Percentiles rank a stretch among this genome's conserved stretches.
These are phyloP conservation scores for Eucalyptus polybractea DNA, from an alignment of 345 rosid genomes.

Conservation along the genomic window DNA sequence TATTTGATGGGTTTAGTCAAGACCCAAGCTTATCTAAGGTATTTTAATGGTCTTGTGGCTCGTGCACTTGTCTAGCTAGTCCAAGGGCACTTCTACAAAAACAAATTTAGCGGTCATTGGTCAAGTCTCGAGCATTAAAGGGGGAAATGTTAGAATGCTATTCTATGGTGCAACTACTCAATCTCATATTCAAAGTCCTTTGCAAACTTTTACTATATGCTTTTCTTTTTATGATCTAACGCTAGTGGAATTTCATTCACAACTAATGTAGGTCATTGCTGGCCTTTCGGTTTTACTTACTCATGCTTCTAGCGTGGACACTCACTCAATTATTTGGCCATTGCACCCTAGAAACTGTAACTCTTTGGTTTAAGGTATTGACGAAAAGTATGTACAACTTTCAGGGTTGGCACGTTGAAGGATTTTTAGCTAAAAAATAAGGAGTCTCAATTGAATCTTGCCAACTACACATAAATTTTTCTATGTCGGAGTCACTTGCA, in stretches of 20 bases:
- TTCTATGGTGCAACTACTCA: background rate
- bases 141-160: background rate
- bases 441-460: background rate
- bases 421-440: background rate
- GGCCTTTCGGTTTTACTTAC: background rate
- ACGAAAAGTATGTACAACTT: background rate
- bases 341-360: background rate
- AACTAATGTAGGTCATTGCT: background rate
- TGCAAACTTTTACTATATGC: background rate
- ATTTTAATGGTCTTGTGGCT: background rate
- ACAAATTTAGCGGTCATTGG: background rate
- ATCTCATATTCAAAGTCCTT: background rate
- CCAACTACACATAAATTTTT: background rate
- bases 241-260: background rate
- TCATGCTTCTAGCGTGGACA: background rate
- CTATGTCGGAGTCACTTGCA: no score
- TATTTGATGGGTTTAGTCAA: background rate
- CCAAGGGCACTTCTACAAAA: background rate
- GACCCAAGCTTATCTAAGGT: background rate
- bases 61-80: background rate
- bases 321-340: background rate
- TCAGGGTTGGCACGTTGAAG: background rate
- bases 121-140: background rate
- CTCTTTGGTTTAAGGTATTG: background rate
- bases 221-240: background rate